Percentiles rank a stretch among this genome's conserved stretches.
Conservation (phyloP, 1,284 basidiomycete species). For the Ceratobasidium sp. region DNA sequence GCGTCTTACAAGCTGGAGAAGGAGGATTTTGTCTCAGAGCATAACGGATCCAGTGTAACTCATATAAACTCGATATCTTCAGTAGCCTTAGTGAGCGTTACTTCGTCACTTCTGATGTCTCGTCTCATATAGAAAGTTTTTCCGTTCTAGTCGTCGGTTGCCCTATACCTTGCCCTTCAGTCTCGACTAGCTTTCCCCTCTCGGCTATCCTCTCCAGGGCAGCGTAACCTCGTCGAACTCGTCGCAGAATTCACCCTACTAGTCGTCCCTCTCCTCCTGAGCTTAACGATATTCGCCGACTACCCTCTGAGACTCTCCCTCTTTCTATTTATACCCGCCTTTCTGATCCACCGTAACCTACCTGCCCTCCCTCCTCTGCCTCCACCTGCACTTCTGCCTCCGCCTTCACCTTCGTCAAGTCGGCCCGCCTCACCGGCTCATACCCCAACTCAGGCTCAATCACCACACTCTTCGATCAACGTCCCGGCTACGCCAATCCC, state of each 20-base stretch:
- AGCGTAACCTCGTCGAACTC: slow-evolving; percentile 53
- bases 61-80: slow-evolving; percentile 82
- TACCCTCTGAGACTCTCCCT: slow-evolving; percentile 68
- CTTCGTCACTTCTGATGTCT: slow-evolving; percentile 8
- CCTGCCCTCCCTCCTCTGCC: slow-evolving; percentile 25
- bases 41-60: slow-evolving; percentile 79
- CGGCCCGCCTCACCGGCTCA: slow-evolving; percentile 56
- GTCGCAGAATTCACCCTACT: slow-evolving; percentile 72
- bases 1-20: slow-evolving; percentile 81
- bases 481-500: slow-evolving; percentile 49
- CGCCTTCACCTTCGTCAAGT: slow-evolving; percentile 60
- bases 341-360: slow-evolving; percentile 52
- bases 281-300: slow-evolving; percentile 80
- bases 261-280: slow-evolving; percentile 80
- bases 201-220: slow-evolving; percentile 45
- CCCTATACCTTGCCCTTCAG: slow-evolving; percentile 72
- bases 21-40: slow-evolving; percentile 87
- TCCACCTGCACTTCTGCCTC: slow-evolving; percentile 24
- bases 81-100: slow-evolving; percentile 76
- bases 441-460: slow-evolving; percentile 58
- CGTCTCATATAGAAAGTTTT: slow-evolving; percentile 17
- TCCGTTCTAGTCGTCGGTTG: slow-evolving; percentile 72
- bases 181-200: slow-evolving; percentile 58
- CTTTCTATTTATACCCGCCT: slow-evolving; percentile 64
- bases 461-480: slow-evolving; percentile 40